Percentiles rank a stretch among this genome's conserved stretches.
Conservation (phyloP, 176 grass and related monocot genomes). For the Musa itinerans region DNA sequence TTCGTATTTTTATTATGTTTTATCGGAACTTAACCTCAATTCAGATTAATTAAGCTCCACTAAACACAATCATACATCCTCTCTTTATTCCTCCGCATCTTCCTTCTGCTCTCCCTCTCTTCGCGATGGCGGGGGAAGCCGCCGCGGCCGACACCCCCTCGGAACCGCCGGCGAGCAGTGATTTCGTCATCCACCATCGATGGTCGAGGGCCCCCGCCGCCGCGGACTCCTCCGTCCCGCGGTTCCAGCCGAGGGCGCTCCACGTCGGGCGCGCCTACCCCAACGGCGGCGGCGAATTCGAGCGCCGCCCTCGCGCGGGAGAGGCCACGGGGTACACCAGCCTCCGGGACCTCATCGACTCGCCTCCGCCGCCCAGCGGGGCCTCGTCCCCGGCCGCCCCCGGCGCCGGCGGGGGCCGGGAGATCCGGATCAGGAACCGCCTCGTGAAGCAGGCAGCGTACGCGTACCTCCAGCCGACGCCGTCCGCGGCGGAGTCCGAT, state of each 20-base stretch:
- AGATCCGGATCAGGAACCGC: conserved; percentile 10
- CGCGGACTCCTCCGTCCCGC: background rate
- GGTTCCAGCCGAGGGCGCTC: background rate
- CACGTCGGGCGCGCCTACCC: background rate
- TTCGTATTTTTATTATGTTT: too few relatives aligned
- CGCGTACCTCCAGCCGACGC: conserved; percentile 12
- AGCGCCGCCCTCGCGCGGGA: background rate
- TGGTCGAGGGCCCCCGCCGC: background rate
- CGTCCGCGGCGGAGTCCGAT: background rate
- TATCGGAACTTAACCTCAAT: too few relatives aligned
- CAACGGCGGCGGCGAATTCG: background rate
- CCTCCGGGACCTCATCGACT: conserved; percentile 6
- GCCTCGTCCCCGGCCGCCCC: background rate
- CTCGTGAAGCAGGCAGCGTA: conserved; percentile 11
- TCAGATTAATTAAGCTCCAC: too few relatives aligned
- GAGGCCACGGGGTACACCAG: background rate
- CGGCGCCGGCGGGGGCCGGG: background rate
- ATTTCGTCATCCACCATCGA: conserved; percentile 8
- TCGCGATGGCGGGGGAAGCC: conserved; percentile 1
- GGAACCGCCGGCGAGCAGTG: background rate
- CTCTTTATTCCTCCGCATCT: background rate
- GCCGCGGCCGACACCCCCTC: background rate
- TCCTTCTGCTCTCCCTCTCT: background rate
- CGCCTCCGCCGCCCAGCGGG: background rate
- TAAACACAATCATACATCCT: too few relatives aligned